Evolutionary conservation across 768 basidiomycete genomes (phyloP), one percentile per base, ranked within the genome.

Genomic region (Lentinula aciculospora): DNA sequence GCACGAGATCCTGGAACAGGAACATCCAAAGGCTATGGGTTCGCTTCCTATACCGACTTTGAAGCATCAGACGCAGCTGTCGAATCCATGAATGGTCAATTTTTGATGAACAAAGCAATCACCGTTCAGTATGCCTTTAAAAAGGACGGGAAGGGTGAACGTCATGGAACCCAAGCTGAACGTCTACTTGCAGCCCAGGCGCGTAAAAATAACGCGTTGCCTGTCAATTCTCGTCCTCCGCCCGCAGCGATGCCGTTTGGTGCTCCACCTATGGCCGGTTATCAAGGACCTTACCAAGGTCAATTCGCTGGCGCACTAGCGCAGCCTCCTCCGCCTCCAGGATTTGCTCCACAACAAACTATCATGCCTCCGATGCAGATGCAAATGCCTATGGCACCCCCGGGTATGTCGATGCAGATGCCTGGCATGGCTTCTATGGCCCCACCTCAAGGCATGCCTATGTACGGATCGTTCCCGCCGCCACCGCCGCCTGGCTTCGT

Each of bases 51-150:
- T 72, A 94, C 94, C 56, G 94, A 98, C 67, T 99, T 99, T 70
- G 96, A 98, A 68, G 84, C 95, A 7, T 92, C 97, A 36, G 97
- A 99, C 69, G 92, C 92, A 4, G 96, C 97, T 17, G 82, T 96
- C 57, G 97, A 98, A 70, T 84, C 92, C 9, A 98, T 98, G 96
- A 95, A 98, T 64, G 85, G 86, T 37, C 95, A 98, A 67, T 98
- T 93, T 82, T 80, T 98, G 47, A 95, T 95, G 89, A 98, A 98
- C 79, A 98, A 98, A 74, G 89, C 94, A 55, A 92, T 99, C 67
- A 86, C 89, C 17, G 94, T 97, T 10, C 94, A 98, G 69, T 99
- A 97, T 69, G 96, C 97, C 2, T 98, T 98, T 82, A 98, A 99
- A 76, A 98, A 98, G 75, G 97, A 98, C 67, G 94, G 93, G 44